phyloP scores from a whole-genome alignment of 1,139 yeast genomes.

The Torulaspora pretoriensis region DNA sequence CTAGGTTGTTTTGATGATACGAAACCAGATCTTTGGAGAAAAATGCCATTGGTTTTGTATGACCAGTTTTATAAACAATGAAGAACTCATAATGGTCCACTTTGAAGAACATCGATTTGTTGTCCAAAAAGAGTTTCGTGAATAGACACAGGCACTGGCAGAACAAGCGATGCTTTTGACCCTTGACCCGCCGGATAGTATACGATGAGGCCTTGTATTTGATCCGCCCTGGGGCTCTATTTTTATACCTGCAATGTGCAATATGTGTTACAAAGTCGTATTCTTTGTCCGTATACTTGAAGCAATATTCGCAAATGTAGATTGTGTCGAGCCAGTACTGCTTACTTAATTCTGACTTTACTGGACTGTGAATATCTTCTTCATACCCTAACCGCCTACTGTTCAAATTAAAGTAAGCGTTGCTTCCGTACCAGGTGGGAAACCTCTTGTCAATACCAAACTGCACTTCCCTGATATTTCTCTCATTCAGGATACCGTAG shows the following conservation, averaged over 20 bases:
- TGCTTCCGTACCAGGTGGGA: conserved; percentile 82
- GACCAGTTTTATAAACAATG: conserved; percentile 53
- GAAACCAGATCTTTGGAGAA: conserved; percentile 84
- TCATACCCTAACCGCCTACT: conserved; percentile 28
- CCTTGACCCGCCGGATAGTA: conserved; percentile 63
- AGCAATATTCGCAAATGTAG: conserved; percentile 75
- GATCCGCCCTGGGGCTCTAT: conserved; percentile 57
- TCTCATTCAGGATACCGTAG: conserved; percentile 56
- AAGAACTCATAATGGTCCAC: conserved; percentile 79
- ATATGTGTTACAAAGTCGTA: conserved; percentile 44
- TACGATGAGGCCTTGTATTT: conserved; percentile 59
- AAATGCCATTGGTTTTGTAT: conserved; percentile 71
- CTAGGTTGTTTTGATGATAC: conserved; percentile 80
- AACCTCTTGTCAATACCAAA: conserved; percentile 59
- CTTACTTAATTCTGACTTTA: conserved; percentile 2
- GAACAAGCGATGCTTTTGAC: conserved; percentile 57
- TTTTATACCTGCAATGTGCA: conserved; percentile 44
- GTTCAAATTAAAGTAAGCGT: conserved; percentile 57
- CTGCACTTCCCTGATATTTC: conserved; percentile 61
- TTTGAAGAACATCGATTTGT: conserved; percentile 79
- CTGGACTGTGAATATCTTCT: conserved; percentile 15
- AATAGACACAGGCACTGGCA: conserved; percentile 81
- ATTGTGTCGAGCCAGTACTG: conserved; percentile 56
- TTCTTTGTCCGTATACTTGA: conserved; percentile 61
- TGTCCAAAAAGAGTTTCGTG: conserved; percentile 85